Evolutionary conservation across 208 protist species (phyloP).

Genomic region (Borovskyia barvae): DNA sequence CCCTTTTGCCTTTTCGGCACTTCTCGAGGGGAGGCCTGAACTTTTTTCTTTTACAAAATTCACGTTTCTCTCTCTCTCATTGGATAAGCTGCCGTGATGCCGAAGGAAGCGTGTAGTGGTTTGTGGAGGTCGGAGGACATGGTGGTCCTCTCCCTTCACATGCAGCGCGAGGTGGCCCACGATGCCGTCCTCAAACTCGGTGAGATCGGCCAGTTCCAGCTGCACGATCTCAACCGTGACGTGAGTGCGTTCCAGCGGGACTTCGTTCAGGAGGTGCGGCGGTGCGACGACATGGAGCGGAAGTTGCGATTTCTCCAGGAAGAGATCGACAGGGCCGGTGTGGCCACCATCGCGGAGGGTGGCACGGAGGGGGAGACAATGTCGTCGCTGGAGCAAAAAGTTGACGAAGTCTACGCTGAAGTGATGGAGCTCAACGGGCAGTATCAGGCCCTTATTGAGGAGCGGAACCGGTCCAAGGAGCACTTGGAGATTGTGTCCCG

Average conservation of each 20-base stretch:
- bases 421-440: constrained; percentile 90
- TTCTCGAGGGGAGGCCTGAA: neutral
- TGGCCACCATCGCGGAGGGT: constrained; percentile 47
- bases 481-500: constrained; percentile 79
- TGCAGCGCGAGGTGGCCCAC: constrained; percentile 97
- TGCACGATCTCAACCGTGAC: constrained; percentile 94
- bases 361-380: constrained; percentile 65
- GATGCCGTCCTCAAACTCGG: constrained; percentile 96
- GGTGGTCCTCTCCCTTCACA: constrained; percentile 94
- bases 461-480: constrained; percentile 76
- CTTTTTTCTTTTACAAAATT: neutral
- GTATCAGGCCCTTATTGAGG: constrained; percentile 80
- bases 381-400: constrained; percentile 84
- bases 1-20: too few relatives aligned
- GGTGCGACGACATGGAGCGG: constrained; percentile 97
- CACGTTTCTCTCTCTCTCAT: constrained; percentile 5
- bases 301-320: constrained; percentile 94
- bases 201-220: constrained; percentile 94
- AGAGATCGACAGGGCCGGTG: constrained; percentile 80
- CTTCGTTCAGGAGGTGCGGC: constrained; percentile 96
- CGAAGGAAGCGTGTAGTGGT: constrained; percentile 78
- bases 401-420: constrained; percentile 92
- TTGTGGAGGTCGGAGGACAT: constrained; percentile 98
- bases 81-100: constrained; percentile 34
- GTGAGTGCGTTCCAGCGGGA: constrained; percentile 96